Evolutionary conservation across 148 eudicot genomes (phyloP).

Genomic region (Hydrangea macrophylla): DNA sequence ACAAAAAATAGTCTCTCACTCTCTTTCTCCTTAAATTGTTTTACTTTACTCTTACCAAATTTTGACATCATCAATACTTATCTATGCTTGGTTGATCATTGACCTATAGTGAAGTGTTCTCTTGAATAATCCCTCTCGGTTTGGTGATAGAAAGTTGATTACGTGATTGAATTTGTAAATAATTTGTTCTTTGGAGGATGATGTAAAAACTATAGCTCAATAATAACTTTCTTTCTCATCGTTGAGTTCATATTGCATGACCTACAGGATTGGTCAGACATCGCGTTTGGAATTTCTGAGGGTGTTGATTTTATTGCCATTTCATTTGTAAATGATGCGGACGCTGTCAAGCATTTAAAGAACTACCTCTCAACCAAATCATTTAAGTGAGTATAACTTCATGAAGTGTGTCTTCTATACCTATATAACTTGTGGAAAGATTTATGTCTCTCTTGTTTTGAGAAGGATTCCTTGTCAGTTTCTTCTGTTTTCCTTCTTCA

Average conservation of each 20-base stretch:
- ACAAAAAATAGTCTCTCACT: too few species aligned
- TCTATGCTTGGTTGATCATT: too few species aligned
- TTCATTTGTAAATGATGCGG: conserved; percentile 47
- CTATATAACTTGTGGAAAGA: not conserved
- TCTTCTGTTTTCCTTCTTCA: not conserved
- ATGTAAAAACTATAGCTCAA: not conserved
- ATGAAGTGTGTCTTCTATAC: not conserved
- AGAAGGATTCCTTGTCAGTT: not conserved
- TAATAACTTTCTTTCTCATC: not conserved
- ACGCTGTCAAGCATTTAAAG: conserved; percentile 40
- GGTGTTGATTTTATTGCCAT: conserved; percentile 47
- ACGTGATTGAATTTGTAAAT: not conserved
- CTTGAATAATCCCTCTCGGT: not conserved
- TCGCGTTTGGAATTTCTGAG: conserved; percentile 46
- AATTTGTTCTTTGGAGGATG: not conserved
- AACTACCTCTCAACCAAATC: conserved; percentile 34
- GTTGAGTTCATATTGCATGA: conserved; percentile 7
- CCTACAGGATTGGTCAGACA: conserved; percentile 52
- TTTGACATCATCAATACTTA: too few species aligned
- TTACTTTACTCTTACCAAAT: too few species aligned
- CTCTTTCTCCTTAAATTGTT: too few species aligned
- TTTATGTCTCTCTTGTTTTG: too few species aligned
- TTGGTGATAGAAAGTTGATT: not conserved
- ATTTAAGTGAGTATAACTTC: conserved; percentile 22
- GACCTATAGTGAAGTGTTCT: not conserved